Base-by-base conservation (phyloP, 257 asterid species). In the Leptodermis oblonga region DNA sequence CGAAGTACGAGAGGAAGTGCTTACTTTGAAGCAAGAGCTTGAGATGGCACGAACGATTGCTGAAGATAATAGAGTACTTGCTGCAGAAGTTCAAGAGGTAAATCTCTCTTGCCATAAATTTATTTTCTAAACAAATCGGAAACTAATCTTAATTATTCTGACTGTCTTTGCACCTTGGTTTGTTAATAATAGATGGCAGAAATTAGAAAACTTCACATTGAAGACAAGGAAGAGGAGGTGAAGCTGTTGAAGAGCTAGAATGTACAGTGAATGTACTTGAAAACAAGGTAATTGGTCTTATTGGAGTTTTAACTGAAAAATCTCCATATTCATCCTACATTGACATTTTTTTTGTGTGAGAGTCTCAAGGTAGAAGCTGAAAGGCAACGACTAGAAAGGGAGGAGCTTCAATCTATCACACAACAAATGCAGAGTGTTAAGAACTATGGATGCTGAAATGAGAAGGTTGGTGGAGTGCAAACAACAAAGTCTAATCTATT, bases 351-450 rank as follows among this genome's bases (percentile, higher is more conserved):
- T 74, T 55, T 63, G 48, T 53, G 64, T 69, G 95, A 80, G 55
- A 81, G 89, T 71, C 88, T 94, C 81, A 84, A 83, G 79, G 97
- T 84, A 79, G 99, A 94, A 76, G 96, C 97, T 78, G 99, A 91
- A 79, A 82, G 86, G 78, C 99, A 94, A 67, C 74, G 85, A 28
- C 77, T 87, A 77, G 92, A 91, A 78, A 89, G 99, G 78, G 99
- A 89, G 83, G 97, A 94, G 79, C 93, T 94, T 88, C 92, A 87
- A 46, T 70, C 82, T 67, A 74, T 91, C 70, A 87, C 83, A 74
- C 89, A 89, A 77, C 95, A 94, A 70, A 85, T 91, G 96, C 89
- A 80, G 22, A 78, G 76, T 28, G 80, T 88, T 17, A 43, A 83
- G 79, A 70, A 68, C 81, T 80, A 83, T 41, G 96, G n/a, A 94